Percentiles rank a stretch among this genome's conserved stretches.
Evolutionary conservation across 2,329 filamentous ascomycete species (phyloP).

Genomic region (Cladophialophora chaetospira): DNA sequence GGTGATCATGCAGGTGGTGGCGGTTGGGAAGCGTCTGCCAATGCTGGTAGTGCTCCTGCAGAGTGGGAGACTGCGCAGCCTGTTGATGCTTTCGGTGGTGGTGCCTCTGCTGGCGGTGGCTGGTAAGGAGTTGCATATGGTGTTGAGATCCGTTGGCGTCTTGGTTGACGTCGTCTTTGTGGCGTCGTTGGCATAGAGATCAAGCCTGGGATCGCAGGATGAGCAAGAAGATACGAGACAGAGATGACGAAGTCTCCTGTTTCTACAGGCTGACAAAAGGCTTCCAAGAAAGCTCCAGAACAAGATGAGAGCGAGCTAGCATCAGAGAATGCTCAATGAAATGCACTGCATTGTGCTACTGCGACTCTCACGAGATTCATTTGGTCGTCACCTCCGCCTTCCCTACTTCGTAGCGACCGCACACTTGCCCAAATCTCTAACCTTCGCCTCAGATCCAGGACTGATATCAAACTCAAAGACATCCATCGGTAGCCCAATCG

Average conservation of each 20-base stretch:
- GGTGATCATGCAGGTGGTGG: neutral
- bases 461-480: slow-evolving; percentile 94
- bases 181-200: too few relatives aligned
- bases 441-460: slow-evolving; percentile 60
- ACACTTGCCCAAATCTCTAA: slow-evolving; percentile 70
- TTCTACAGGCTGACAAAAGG: neutral
- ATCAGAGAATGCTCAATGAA: neutral
- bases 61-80: slow-evolving; percentile 21
- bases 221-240: too few relatives aligned
- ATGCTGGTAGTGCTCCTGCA: slow-evolving; percentile 31
- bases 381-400: too few relatives aligned
- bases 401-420: slow-evolving; percentile 45
- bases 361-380: neutral
- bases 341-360: neutral
- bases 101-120: neutral
- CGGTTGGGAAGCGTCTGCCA: neutral
- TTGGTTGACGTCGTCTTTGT: too few relatives aligned
- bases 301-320: neutral
- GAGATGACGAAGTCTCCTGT: too few relatives aligned
- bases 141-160: too few relatives aligned
- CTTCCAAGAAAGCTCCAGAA: neutral
- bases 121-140: neutral
- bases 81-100: neutral
- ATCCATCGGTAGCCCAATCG: slow-evolving; percentile 83
- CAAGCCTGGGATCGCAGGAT: too few relatives aligned